These are phyloP conservation scores for Suhomyces ambrosiae DNA, from an alignment of 1,139 yeast genomes.

Conservation along the genomic window DNA sequence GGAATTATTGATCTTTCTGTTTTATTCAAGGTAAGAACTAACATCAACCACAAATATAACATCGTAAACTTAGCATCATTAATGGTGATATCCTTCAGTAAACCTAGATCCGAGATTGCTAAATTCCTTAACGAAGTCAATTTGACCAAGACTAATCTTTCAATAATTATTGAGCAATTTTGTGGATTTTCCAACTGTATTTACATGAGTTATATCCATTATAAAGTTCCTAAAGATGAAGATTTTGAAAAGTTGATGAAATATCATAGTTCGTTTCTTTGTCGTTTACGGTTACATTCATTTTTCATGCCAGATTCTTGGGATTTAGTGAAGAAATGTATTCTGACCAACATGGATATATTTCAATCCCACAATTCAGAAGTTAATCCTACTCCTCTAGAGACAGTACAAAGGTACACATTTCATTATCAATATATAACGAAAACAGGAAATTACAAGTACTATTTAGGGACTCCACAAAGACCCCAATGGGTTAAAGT, in stretches of 20 bases:
- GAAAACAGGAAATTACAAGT: conserved; percentile 9
- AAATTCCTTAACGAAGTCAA: neutral
- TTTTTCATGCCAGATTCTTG: neutral
- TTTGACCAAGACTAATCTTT: neutral
- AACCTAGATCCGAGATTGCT: conserved; percentile 3
- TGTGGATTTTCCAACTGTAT: conserved; percentile 5
- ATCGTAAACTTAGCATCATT: conserved; percentile 1
- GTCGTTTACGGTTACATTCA: neutral
- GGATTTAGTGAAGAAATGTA: neutral
- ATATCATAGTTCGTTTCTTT: neutral
- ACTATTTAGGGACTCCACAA: conserved; percentile 3
- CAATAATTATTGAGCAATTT: conserved; percentile 4
- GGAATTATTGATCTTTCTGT: neutral
- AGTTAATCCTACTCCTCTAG: neutral
- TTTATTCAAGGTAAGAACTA: neutral
- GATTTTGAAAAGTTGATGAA: conserved; percentile 1
- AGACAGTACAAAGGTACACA: conserved; percentile 6
- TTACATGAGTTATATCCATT: conserved; percentile 1
- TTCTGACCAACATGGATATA: neutral
- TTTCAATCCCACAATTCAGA: neutral
- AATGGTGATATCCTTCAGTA: conserved; percentile 1
- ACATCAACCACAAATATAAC: neutral
- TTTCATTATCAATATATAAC: conserved; percentile 1
- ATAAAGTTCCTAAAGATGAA: neutral
- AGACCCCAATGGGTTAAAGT: conserved; percentile 8